Conservation (phyloP, 2,329 filamentous ascomycete genomes). For the Ophiocordyceps camponoti-leonardi region DNA sequence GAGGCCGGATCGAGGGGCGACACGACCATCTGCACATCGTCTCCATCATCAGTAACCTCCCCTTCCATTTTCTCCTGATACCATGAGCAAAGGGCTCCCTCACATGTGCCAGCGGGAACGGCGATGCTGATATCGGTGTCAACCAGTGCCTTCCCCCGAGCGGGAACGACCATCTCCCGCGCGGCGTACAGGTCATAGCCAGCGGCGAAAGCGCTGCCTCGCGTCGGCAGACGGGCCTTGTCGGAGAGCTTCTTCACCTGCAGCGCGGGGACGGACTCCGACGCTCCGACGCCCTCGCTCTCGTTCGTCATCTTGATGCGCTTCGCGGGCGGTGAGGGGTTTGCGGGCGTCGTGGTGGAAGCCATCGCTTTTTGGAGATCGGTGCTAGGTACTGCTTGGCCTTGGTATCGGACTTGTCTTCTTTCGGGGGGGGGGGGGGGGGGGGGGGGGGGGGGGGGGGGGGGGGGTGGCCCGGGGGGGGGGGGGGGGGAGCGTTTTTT, state of each 20-base stretch:
- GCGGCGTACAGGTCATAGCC: constrained; percentile 88
- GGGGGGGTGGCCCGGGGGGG: no score
- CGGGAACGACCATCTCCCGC: constrained; percentile 56
- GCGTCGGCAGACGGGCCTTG: constrained; percentile 66
- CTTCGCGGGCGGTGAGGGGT: constrained; percentile 56
- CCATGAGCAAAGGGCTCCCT: constrained; percentile 12
- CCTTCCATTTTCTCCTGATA: background rate
- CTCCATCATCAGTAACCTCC: background rate
- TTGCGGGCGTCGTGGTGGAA: constrained; percentile 30
- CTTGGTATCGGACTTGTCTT: no score
- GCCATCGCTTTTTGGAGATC: constrained; percentile 10
- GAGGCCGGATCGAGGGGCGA: constrained; percentile 80
- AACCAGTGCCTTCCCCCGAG: constrained; percentile 69
- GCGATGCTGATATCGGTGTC: constrained; percentile 86
- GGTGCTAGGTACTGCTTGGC: background rate
- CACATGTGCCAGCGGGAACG: constrained; percentile 80
- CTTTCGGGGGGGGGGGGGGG: no score
- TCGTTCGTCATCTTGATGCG: constrained; percentile 47
- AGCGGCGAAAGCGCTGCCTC: constrained; percentile 76
- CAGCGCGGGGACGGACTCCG: constrained; percentile 39
- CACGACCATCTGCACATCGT: constrained; percentile 53
- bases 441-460: no score
- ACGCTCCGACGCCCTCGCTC: constrained; percentile 10
- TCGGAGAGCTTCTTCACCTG: constrained; percentile 77
- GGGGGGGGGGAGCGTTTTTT: no score